Evolutionary conservation across 768 basidiomycete genomes (phyloP), one percentile per base, ranked within the genome.

Genomic region (Serendipita sp.): DNA sequence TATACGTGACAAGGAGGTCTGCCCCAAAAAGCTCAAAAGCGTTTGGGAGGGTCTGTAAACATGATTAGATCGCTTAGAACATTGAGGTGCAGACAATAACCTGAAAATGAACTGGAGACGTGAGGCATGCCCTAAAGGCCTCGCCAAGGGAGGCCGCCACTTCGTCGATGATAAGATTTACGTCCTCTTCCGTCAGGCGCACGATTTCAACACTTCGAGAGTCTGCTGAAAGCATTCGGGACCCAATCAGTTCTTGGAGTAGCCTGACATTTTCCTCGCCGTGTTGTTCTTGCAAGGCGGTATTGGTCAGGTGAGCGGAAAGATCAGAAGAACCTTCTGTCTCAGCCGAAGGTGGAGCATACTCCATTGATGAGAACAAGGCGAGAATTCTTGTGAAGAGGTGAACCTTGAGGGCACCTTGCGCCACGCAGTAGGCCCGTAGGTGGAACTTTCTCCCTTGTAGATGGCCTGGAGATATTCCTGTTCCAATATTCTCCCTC

Each of bases 21-120:
- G 88, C 80, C 0, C 96, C 96, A 69, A 85, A 98, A 16, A 98
- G 80, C 71, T 98, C 95, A 69, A 97, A 98, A 0, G 89, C 90
- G 70, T 97, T 97, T 1, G 89, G 85, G 22, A 92, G 71, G 1
- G 88, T 80, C 89, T 96, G 70, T 42, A 68, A 45, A 42, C 31
- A 42, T 53, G 17, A 53, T 38, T 20, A 43, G 22, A 34, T 3
- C 31, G 22, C 53, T 13, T 14, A 34, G 44, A n/a, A 28, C 20
- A 38, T 48, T 7, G n/a, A 63, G 30, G 45, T 31, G 33, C 28
- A 16, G 60, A 43, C 31, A 14, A 75, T 45, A 69, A 82, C 92
- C 79, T 94, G 90, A 68, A 94, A 94, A 71, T 93, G 83, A 24
- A 90, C 72, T 16, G 90, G 87, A 67, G 83, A 86, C 65, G 85